phyloP scores from a whole-genome alignment of 768 basidiomycete genomes.

The Gelatoporia subvermispora region DNA sequence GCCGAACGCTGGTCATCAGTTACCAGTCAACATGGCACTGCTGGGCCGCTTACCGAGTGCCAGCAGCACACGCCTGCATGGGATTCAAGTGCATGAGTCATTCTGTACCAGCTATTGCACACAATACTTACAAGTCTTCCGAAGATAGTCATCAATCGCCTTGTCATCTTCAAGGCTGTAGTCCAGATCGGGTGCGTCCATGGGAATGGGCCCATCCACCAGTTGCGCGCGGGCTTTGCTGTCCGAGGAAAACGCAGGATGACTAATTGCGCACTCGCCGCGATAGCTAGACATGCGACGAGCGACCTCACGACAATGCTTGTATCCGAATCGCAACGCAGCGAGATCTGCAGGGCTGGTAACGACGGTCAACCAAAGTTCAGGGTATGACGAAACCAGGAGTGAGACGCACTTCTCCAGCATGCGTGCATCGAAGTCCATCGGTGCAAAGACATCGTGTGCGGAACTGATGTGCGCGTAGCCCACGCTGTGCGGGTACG shows the following conservation, averaged over 20 bases:
- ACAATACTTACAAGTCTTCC: too few relatives aligned
- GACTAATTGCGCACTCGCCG: conserved; percentile 24
- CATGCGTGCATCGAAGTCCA: conserved; percentile 21
- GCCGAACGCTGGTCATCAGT: neutral
- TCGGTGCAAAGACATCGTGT: conserved; percentile 14
- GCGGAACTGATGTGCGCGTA: conserved; percentile 18
- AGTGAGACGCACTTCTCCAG: conserved; percentile 10
- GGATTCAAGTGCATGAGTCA: neutral
- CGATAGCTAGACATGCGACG: conserved; percentile 45
- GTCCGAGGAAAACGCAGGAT: conserved; percentile 27
- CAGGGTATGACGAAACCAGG: too few relatives aligned
- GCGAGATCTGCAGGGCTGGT: conserved; percentile 29
- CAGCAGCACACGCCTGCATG: conserved; percentile 22
- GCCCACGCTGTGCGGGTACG: conserved; percentile 18
- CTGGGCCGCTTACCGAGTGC: conserved; percentile 24
- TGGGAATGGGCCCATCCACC: conserved; percentile 14
- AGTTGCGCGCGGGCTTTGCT: conserved; percentile 24
- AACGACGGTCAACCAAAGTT: too few relatives aligned
- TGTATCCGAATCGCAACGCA: conserved; percentile 47
- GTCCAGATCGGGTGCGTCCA: conserved; percentile 25
- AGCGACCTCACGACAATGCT: conserved; percentile 45
- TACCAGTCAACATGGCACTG: neutral
- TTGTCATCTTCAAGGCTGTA: conserved; percentile 32
- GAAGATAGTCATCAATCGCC: conserved; percentile 27
- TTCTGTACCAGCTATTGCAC: neutral